These are phyloP conservation scores for Eucommia ulmoides DNA, from an alignment of 257 asterid species.

Conservation along the genomic window DNA sequence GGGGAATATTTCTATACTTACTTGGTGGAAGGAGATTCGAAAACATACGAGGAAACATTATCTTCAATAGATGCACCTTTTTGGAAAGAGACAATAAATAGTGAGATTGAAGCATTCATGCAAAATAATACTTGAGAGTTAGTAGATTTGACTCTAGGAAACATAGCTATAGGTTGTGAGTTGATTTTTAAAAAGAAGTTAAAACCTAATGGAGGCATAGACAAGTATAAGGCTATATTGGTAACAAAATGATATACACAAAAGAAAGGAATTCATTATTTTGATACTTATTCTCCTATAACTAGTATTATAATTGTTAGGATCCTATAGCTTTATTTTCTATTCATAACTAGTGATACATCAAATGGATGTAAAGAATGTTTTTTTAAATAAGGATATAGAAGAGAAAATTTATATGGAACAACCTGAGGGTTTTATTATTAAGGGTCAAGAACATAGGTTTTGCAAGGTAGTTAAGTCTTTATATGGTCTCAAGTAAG, in stretches of 20 bases:
- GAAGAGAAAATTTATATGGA: too few species aligned
- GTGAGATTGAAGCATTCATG: background rate
- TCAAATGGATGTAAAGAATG: too few species aligned
- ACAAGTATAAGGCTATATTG: background rate
- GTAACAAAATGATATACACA: background rate
- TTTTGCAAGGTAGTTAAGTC: background rate
- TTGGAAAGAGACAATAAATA: background rate
- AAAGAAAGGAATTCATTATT: background rate
- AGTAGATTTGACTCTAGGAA: too few species aligned
- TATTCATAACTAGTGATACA: background rate
- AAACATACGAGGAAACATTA: too few species aligned
- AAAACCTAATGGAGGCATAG: too few species aligned
- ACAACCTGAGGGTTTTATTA: too few species aligned
- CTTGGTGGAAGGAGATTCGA: background rate
- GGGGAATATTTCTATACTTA: background rate
- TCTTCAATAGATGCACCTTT: too few species aligned
- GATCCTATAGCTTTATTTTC: background rate
- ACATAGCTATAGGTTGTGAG: background rate
- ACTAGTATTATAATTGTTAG: background rate
- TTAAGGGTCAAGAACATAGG: too few species aligned
- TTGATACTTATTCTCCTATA: too few species aligned
- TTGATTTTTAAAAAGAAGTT: background rate
- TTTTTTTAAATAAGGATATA: too few species aligned
- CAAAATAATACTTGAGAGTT: background rate
- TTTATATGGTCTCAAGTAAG: too few species aligned